phyloP scores from a whole-genome alignment of 768 basidiomycete genomes.

The Lyophyllum decastes region DNA sequence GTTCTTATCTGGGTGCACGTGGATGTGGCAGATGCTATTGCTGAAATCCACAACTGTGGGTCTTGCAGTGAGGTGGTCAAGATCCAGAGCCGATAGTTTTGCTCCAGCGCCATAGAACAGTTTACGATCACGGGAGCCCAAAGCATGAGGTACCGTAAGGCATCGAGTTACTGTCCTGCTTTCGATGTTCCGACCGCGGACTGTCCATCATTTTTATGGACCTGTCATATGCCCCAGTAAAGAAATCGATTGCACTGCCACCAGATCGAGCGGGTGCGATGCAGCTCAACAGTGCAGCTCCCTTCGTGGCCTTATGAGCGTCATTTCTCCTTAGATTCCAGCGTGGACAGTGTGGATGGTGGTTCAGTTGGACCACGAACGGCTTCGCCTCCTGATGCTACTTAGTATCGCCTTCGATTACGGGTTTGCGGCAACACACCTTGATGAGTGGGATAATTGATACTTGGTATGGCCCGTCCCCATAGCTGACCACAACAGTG shows the following conservation, averaged over 20 bases:
- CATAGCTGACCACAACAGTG: constrained; percentile 44
- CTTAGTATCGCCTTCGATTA: not conserved
- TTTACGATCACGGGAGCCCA: constrained; percentile 37
- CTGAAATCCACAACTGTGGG: constrained; percentile 33
- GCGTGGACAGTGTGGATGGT: constrained; percentile 30
- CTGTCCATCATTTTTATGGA: constrained; percentile 41
- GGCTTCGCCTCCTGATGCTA: constrained; percentile 25
- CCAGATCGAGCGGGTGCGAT: constrained; percentile 37
- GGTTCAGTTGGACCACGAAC: constrained; percentile 29
- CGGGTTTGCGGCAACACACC: constrained; percentile 16
- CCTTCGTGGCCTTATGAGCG: not conserved
- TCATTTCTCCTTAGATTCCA: constrained; percentile 18
- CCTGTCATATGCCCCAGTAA: constrained; percentile 52
- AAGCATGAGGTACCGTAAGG: constrained; percentile 32
- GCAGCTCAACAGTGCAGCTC: constrained; percentile 33
- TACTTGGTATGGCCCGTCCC: constrained; percentile 41
- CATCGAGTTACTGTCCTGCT: constrained; percentile 20
- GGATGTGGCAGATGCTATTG: constrained; percentile 44
- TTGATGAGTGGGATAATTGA: constrained; percentile 35
- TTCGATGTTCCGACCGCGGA: constrained; percentile 24
- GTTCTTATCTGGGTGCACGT: constrained; percentile 43
- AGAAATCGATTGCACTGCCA: constrained; percentile 34
- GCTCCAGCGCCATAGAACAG: constrained; percentile 37
- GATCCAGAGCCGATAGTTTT: constrained; percentile 36
- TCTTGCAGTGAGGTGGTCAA: constrained; percentile 32